Conservation (phyloP, 2,329 filamentous ascomycete species). For the Leptographium flavum region DNA sequence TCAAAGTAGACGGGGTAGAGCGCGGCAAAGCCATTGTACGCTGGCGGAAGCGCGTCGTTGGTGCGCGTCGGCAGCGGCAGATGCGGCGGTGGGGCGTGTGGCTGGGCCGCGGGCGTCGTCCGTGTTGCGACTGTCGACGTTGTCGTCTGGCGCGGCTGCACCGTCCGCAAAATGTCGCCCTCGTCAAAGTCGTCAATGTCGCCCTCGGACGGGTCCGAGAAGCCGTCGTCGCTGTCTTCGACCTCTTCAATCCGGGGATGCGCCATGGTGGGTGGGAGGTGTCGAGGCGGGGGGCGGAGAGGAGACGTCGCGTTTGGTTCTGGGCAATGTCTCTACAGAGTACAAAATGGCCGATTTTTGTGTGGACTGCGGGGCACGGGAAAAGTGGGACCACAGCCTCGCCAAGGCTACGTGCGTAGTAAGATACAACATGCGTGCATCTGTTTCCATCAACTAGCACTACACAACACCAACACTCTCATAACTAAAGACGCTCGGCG, state of each 20-base stretch:
- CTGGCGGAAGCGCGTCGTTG: slow-evolving; percentile 25
- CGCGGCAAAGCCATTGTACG: slow-evolving; percentile 68
- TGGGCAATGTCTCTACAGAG: too few species aligned
- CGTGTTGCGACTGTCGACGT: slow-evolving; percentile 5
- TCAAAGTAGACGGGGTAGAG: slow-evolving; percentile 97
- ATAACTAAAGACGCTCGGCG: too few species aligned
- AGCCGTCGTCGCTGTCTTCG: slow-evolving; percentile 59
- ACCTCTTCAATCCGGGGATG: slow-evolving; percentile 88
- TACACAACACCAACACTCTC: too few species aligned
- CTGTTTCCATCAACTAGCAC: too few species aligned
- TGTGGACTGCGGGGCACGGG: too few species aligned
- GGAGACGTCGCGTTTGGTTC: too few species aligned
- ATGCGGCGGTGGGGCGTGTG: slow-evolving; percentile 16
- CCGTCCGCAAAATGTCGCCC: slow-evolving; percentile 38
- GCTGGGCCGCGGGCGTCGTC: slow-evolving; percentile 11
- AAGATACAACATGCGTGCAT: too few species aligned
- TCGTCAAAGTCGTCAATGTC: slow-evolving; percentile 56
- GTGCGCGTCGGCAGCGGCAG: slow-evolving; percentile 19
- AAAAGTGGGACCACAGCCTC: too few species aligned
- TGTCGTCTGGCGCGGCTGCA: slow-evolving; percentile 12
- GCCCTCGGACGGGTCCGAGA: slow-evolving; percentile 75
- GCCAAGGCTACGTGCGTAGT: too few species aligned
- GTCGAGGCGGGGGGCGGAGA: neutral
- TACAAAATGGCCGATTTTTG: too few species aligned
- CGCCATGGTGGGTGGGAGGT: slow-evolving; percentile 43